Conservation (phyloP, 192 early-diverging fungal species). For the Entomortierella chlamydospora region DNA sequence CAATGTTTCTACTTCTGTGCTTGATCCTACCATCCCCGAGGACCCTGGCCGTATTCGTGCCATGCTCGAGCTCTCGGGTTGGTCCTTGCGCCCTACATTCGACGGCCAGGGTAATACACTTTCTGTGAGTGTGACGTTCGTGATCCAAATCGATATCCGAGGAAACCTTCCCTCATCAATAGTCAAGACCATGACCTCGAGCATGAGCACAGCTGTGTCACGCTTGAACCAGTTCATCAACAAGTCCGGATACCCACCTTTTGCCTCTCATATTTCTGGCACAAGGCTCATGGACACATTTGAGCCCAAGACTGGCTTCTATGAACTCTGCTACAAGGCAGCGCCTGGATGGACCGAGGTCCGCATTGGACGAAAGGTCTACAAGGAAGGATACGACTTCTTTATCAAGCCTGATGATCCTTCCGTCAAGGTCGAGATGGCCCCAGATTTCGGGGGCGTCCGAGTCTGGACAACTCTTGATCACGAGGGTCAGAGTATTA, state of each 20-base stretch:
- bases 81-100: conserved; percentile 60
- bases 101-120: conserved; percentile 55
- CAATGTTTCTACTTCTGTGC: conserved; percentile 60
- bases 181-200: conserved; percentile 56
- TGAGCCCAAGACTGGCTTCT: conserved; percentile 43
- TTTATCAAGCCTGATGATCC: conserved; percentile 54
- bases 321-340: conserved; percentile 58
- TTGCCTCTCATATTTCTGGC: conserved; percentile 60
- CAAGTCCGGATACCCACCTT: conserved; percentile 66
- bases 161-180: conserved; percentile 56
- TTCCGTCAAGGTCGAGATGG: conserved; percentile 42
- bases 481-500: conserved; percentile 49
- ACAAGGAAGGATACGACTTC: conserved; percentile 60
- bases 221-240: conserved; percentile 58
- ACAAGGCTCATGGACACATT: conserved; percentile 58
- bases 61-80: conserved; percentile 61
- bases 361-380: conserved; percentile 54
- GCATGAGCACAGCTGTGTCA: conserved; percentile 58
- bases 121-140: conserved; percentile 56
- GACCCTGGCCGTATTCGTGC: conserved; percentile 57
- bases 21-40: conserved; percentile 59
- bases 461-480: conserved; percentile 51
- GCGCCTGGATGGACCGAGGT: conserved; percentile 61
- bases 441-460: conserved; percentile 52
- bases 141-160: conserved; percentile 63